phyloP scores from a whole-genome alignment of 148 eudicot genomes.

The Rhododendron molle region DNA sequence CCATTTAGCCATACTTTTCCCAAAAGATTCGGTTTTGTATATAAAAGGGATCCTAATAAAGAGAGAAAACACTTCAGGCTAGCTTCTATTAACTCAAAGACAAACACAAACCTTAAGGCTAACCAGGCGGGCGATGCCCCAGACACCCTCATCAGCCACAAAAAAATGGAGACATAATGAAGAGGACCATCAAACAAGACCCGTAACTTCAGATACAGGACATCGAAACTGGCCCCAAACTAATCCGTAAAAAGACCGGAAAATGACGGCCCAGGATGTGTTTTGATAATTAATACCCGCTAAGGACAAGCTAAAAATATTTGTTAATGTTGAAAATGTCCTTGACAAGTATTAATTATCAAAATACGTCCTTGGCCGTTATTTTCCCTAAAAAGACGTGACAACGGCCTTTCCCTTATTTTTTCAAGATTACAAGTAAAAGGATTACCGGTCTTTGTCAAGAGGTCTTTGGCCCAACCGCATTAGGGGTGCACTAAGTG shows the following conservation, averaged over 20 bases:
- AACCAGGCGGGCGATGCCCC: not conserved
- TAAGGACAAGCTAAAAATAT: no score
- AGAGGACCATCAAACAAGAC: not conserved
- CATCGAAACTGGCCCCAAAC: not conserved
- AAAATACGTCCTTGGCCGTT: no score
- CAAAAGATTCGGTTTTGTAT: not conserved
- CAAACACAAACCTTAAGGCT: not conserved
- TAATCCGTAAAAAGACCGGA: not conserved
- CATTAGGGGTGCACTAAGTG: not conserved
- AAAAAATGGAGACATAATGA: not conserved
- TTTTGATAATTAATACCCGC: no score
- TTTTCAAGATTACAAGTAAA: no score
- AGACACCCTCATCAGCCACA: not conserved
- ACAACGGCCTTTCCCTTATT: not conserved
- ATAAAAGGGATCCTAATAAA: not conserved
- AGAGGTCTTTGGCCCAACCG: not conserved
- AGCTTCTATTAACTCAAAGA: not conserved
- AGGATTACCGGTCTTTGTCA: not conserved
- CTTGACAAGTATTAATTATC: no score
- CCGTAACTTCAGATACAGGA: not conserved
- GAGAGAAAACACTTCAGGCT: not conserved
- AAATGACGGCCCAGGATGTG: no score
- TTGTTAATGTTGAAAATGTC: no score
- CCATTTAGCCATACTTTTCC: not conserved
- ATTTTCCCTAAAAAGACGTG: not conserved